These are phyloP conservation scores for Trypanosoma congolense DNA, from an alignment of 208 protist genomes.

Conservation along the genomic window DNA sequence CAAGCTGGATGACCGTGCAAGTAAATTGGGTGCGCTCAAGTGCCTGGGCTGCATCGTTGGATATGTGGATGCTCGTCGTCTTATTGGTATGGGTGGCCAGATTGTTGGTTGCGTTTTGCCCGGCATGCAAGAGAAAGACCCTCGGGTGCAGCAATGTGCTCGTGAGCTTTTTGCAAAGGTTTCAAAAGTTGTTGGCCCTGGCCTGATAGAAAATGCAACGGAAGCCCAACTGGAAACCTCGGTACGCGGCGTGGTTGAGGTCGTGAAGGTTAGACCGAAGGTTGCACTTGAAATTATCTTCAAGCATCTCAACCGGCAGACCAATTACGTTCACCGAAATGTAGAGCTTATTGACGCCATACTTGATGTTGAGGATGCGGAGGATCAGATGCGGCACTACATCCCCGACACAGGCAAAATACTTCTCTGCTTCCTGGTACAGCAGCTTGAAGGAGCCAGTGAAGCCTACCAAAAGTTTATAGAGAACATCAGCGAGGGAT, in stretches of 20 bases:
- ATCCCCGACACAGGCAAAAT: conserved; percentile 48
- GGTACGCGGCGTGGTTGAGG: conserved; percentile 85
- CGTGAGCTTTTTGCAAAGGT: conserved; percentile 79
- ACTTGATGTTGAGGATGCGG: conserved; percentile 76
- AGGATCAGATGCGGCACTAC: conserved; percentile 65
- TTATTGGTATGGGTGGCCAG: conserved; percentile 74
- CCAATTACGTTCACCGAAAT: conserved; percentile 46
- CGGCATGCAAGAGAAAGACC: conserved; percentile 82
- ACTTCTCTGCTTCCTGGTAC: conserved; percentile 58
- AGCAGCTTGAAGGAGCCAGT: conserved; percentile 53
- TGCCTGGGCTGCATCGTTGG: conserved; percentile 61
- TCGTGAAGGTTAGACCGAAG: conserved; percentile 86
- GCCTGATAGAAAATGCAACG: conserved; percentile 80
- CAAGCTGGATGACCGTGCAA: conserved; percentile 49
- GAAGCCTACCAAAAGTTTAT: conserved; percentile 64
- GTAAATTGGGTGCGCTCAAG: conserved; percentile 69
- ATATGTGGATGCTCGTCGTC: conserved; percentile 62
- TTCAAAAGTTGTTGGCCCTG: conserved; percentile 60
- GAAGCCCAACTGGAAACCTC: conserved; percentile 80
- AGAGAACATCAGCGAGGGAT: conserved; percentile 36
- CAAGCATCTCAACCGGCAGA: conserved; percentile 49
- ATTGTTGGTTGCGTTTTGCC: conserved; percentile 85
- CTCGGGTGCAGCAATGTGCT: conserved; percentile 69
- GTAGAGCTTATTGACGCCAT: conserved; percentile 77
- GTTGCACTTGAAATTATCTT: conserved; percentile 80